Conservation (phyloP, 148 eudicot species). For the Cornus controversa region DNA sequence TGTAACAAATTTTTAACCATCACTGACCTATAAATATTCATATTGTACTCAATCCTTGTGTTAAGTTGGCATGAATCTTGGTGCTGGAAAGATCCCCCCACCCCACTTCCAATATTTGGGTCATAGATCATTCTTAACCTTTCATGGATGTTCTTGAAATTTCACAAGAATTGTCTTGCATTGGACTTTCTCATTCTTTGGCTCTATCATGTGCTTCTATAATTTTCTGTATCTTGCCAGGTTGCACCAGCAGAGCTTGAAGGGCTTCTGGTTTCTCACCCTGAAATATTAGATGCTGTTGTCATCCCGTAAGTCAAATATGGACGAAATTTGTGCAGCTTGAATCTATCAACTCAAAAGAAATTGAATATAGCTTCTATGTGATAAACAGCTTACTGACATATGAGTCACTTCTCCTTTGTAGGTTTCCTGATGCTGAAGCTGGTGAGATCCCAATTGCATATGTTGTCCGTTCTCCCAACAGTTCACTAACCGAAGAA, state of each 20-base stretch:
- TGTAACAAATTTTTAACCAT: background rate
- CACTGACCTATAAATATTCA: background rate
- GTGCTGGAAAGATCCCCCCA: no score
- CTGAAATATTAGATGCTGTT: conserved; percentile 72
- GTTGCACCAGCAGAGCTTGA: conserved; percentile 91
- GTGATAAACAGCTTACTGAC: background rate
- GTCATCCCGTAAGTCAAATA: conserved; percentile 70
- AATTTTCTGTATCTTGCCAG: conserved; percentile 25
- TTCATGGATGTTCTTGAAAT: background rate
- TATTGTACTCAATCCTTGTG: no score
- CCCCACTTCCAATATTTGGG: background rate
- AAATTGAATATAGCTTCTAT: background rate
- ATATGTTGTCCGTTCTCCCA: conserved; percentile 67
- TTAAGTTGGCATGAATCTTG: no score
- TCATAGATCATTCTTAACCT: background rate
- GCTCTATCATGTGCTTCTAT: background rate
- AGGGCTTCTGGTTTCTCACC: conserved; percentile 72
- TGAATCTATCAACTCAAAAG: background rate
- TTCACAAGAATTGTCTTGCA: background rate
- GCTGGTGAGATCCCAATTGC: conserved; percentile 89
- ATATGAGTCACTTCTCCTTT: background rate
- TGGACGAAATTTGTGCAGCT: background rate
- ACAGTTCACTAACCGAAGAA: conserved; percentile 53
- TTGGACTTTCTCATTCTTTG: background rate
- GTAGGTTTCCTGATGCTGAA: conserved; percentile 73